phyloP scores from a whole-genome alignment of 2,329 filamentous ascomycete genomes.

The Trichoderma koningii region DNA sequence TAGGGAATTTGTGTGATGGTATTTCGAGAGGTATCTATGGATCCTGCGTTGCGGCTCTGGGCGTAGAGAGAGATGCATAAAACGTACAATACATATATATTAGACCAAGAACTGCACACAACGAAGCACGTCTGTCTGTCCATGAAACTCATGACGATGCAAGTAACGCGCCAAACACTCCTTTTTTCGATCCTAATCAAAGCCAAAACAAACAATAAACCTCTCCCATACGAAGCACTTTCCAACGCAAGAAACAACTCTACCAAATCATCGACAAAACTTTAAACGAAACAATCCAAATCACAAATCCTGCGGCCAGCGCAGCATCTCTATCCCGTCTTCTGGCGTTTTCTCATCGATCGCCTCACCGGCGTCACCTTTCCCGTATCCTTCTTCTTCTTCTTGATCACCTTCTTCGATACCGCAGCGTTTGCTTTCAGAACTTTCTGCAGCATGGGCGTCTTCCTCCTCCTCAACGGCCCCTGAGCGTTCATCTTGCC shows the following conservation, averaged over 20 bases:
- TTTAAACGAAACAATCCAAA: not conserved
- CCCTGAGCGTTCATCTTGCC: not conserved
- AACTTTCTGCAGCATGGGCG: not conserved
- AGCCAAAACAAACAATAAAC: not conserved
- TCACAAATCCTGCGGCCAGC: not conserved
- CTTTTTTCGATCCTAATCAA: not conserved
- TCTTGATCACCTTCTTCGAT: not conserved
- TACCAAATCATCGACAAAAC: slow-evolving; percentile 8
- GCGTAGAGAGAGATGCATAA: slow-evolving; percentile 5
- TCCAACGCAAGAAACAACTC: not conserved
- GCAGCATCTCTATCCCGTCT: not conserved
- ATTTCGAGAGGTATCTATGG: not conserved
- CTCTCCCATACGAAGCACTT: not conserved
- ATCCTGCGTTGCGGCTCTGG: not conserved
- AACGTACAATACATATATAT: not conserved
- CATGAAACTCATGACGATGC: not conserved
- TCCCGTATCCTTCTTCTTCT: not conserved
- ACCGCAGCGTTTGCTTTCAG: not conserved
- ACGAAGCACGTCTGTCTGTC: not conserved
- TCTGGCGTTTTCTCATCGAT: slow-evolving; percentile 22
- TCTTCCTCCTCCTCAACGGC: not conserved
- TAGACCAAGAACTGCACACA: not conserved
- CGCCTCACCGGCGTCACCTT: not conserved
- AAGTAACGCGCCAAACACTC: not conserved
- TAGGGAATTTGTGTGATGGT: not conserved